phyloP scores from a whole-genome alignment of 2,329 filamentous ascomycete species.

The Fusarium secorum region DNA sequence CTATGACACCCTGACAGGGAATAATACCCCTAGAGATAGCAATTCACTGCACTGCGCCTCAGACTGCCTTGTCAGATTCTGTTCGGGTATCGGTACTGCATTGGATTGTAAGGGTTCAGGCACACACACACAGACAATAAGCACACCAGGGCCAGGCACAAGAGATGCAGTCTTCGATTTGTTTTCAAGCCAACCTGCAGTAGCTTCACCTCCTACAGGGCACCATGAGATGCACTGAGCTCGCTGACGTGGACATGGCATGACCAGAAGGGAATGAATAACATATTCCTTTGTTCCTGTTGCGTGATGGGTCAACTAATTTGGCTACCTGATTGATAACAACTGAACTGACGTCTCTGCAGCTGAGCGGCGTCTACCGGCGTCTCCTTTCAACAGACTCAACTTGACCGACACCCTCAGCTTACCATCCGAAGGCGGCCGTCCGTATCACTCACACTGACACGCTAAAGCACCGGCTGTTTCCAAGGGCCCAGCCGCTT shows the following conservation, averaged over 20 bases:
- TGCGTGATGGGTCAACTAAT: not conserved
- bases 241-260: conserved; percentile 38
- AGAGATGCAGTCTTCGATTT: conserved; percentile 9
- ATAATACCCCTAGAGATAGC: not conserved
- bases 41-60: not conserved
- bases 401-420: conserved; percentile 15
- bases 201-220: conserved; percentile 13
- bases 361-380: conserved; percentile 5
- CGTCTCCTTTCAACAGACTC: not conserved
- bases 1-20: conserved; percentile 20
- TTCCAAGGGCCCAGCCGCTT: not conserved
- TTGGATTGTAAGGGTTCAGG: conserved; percentile 13
- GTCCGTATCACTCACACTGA: not conserved
- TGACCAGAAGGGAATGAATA: not conserved
- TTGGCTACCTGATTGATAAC: not conserved
- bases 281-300: not conserved
- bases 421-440: conserved; percentile 4
- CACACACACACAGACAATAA: not conserved
- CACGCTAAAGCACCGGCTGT: not conserved
- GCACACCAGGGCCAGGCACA: conserved; percentile 1
- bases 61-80: conserved; percentile 10
- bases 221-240: not conserved
- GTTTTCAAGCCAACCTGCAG: not conserved
- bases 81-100: conserved; percentile 24
- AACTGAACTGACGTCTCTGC: conserved; percentile 10